Conservation (phyloP, 306 rosid genomes). For the Pyrus betulifolia region DNA sequence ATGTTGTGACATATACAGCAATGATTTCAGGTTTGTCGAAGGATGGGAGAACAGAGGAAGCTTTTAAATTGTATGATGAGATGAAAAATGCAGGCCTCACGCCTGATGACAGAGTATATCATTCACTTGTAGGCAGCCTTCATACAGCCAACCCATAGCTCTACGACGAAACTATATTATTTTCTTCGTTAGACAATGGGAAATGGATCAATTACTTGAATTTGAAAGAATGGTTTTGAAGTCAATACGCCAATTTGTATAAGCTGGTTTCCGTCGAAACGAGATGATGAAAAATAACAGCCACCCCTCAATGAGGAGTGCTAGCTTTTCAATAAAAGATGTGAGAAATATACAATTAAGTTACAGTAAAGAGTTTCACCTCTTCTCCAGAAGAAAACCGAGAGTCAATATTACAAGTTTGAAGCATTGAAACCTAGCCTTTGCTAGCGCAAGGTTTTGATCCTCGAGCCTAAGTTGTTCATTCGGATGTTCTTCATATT, state of each 20-base stretch:
- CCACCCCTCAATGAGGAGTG: background rate
- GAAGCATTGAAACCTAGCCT: background rate
- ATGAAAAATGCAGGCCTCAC: conserved; percentile 50
- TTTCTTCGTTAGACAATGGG: background rate
- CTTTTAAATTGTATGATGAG: conserved; percentile 64
- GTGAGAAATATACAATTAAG: conserved; percentile 1
- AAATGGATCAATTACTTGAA: background rate
- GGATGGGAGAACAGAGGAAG: conserved; percentile 72
- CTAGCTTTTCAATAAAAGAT: background rate
- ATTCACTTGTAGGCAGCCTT: conserved; percentile 61
- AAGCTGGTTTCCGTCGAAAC: background rate
- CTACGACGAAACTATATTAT: background rate
- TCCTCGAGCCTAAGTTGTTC: background rate
- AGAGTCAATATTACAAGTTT: background rate
- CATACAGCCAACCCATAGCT: conserved; percentile 24
- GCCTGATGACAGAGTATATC: conserved; percentile 73
- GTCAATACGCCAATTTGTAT: background rate
- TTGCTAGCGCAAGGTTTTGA: background rate
- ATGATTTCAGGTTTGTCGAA: conserved; percentile 77
- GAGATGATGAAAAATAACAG: background rate
- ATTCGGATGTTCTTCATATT: background rate
- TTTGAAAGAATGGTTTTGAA: background rate
- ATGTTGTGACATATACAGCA: conserved; percentile 49
- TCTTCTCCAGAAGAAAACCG: background rate
- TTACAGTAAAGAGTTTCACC: conserved; percentile 5